These are phyloP conservation scores for Candida sithepensis DNA, from an alignment of 805 yeast species.

Conservation along the genomic window DNA sequence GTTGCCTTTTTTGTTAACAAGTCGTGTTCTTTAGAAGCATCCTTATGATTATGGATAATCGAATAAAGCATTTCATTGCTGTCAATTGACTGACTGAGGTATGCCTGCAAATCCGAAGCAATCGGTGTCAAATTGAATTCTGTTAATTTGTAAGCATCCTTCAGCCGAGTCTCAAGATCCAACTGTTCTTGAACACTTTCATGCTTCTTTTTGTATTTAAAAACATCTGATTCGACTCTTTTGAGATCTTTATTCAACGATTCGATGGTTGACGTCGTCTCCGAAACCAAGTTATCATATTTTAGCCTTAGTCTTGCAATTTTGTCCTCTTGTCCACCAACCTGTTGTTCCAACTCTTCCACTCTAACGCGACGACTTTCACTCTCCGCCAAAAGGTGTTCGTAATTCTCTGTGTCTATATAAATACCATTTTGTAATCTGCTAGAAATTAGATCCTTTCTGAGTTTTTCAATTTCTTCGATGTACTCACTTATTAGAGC, in stretches of 20 bases:
- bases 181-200: slow-evolving; percentile 6
- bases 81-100: slow-evolving; percentile 7
- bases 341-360: slow-evolving; percentile 47
- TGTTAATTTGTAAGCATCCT: slow-evolving; percentile 13
- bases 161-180: slow-evolving; percentile 11
- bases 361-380: slow-evolving; percentile 48
- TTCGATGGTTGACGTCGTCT: slow-evolving; percentile 6
- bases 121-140: slow-evolving; percentile 8
- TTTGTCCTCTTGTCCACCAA: slow-evolving; percentile 47
- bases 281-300: slow-evolving; percentile 28
- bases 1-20: neutral
- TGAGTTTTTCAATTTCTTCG: slow-evolving; percentile 51
- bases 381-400: slow-evolving; percentile 35
- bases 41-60: neutral
- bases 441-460: slow-evolving; percentile 60
- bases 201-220: neutral
- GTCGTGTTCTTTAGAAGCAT: neutral
- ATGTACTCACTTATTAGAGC: slow-evolving; percentile 49
- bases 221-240: neutral
- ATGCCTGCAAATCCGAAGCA: slow-evolving; percentile 4
- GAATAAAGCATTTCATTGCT: slow-evolving; percentile 1
- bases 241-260: slow-evolving; percentile 5
- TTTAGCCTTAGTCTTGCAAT: slow-evolving; percentile 38
- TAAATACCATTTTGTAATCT: slow-evolving; percentile 65
- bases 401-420: slow-evolving; percentile 50